Evolutionary conservation across 2,329 filamentous ascomycete species (phyloP), one percentile per base, ranked within the genome.

Genomic region (Fusarium camptoceras): DNA sequence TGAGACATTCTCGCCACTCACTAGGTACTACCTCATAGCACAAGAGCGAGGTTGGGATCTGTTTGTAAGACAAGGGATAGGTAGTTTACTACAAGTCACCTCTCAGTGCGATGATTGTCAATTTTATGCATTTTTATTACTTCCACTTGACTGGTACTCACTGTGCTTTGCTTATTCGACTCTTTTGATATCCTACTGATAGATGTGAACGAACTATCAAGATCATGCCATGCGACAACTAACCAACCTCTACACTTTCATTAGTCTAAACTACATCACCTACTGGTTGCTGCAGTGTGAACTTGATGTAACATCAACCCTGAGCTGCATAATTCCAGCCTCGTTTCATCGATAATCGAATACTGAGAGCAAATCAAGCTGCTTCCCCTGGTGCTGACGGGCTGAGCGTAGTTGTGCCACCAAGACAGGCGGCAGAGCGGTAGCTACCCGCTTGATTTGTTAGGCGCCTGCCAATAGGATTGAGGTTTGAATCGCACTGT

Each of bases 301-400:
- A 39, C 22, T 39, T 25, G 44, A 60, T 61, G 66, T 61, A 61
- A 66, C 43, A 51, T 55, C 16, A 39, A 54, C 20, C 47, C 41
- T 37, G 55, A 55, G 34, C 61, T 59, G 61, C 47, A 43, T 59
- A 46, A 42, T 41, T 31, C 41, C 54, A 65, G 47, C 62, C 54
- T 65, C 54, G 20, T 34, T 30, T 34, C 20, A 15, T 39, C 18
- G n/a, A 31, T 42, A 15, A 41, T 51, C 7, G 22, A 51, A 20
- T 37, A 15, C 20, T 34, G 24, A 41, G 48, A 25, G n/a, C 43
- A 59, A 62, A 61, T 61, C 22, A 62, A 55, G 27, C 43, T 37
- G 11, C 34, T 46, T 39, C 53, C 34, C 37, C 37, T 56, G 46
- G 16, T 55, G 20, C 41, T 62, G 47, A 63, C 18, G 31, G 48